A percentile compares a stretch with the other conserved stretches of the same genome.
These are phyloP conservation scores for Colletotrichum acutatum DNA, from an alignment of 2,329 filamentous ascomycete genomes.

Conservation along the genomic window DNA sequence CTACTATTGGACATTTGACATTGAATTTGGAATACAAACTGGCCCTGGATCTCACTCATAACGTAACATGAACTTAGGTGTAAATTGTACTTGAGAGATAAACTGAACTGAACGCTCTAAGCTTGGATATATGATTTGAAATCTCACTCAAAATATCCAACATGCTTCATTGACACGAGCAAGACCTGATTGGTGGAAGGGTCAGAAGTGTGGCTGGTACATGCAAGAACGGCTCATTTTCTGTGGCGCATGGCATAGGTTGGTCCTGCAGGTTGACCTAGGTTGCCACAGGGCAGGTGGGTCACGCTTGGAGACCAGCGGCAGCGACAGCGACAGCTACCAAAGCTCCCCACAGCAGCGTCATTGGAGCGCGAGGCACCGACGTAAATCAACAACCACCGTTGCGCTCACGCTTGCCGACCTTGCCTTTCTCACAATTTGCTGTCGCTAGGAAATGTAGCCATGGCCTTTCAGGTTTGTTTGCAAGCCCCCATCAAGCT, in stretches of 20 bases:
- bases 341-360: conserved; percentile 40
- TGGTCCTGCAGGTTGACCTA: neutral
- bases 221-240: neutral
- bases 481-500: neutral
- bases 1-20: too few relatives aligned
- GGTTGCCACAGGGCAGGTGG: neutral
- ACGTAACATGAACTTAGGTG: too few relatives aligned
- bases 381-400: conserved; percentile 25
- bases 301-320: neutral
- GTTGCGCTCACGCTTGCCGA: neutral
- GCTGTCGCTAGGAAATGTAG: conserved; percentile 33
- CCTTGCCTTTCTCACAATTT: neutral
- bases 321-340: conserved; percentile 26
- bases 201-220: neutral
- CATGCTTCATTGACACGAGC: neutral
- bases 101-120: too few relatives aligned
- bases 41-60: too few relatives aligned
- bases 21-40: too few relatives aligned
- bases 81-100: too few relatives aligned
- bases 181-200: neutral
- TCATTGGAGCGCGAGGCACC: conserved; percentile 39
- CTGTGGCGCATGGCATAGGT: neutral
- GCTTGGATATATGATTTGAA: too few relatives aligned
- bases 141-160: neutral
- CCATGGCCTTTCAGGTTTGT: conserved; percentile 37